Percentiles rank a stretch among this genome's conserved stretches.
phyloP scores from a whole-genome alignment of 805 yeast species.

The Brettanomyces naardenensis region DNA sequence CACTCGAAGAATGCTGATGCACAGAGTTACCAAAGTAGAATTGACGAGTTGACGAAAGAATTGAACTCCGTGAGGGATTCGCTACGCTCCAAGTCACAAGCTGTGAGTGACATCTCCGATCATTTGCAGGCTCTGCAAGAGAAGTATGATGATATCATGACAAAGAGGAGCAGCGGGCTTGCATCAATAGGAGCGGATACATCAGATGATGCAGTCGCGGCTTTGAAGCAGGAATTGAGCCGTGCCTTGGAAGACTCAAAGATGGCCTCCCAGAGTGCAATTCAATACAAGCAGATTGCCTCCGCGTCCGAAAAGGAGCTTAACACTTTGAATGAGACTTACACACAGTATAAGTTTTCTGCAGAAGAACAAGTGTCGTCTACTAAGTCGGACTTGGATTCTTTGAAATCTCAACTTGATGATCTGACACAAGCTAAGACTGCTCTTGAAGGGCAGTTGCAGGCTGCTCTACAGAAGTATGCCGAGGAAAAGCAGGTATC shows the following conservation, averaged over 20 bases:
- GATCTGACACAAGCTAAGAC: conserved; percentile 9
- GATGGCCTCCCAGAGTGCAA: conserved; percentile 47
- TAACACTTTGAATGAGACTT: conserved; percentile 42
- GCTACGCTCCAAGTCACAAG: conserved; percentile 32
- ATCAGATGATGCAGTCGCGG: conserved; percentile 15
- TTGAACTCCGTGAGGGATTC: conserved; percentile 33
- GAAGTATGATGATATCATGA: conserved; percentile 21
- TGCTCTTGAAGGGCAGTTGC: conserved; percentile 10
- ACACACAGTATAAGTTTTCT: conserved; percentile 35
- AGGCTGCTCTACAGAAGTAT: conserved; percentile 8
- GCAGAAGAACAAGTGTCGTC: conserved; percentile 15
- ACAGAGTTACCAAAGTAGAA: conserved; percentile 49
- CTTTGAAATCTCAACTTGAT: conserved; percentile 8
- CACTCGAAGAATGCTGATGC: conserved; percentile 49
- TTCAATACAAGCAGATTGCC: conserved; percentile 58
- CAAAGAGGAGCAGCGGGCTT: conserved; percentile 22
- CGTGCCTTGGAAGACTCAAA: conserved; percentile 45
- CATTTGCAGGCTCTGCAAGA: conserved; percentile 29
- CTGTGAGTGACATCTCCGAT: conserved; percentile 31
- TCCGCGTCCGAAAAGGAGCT: conserved; percentile 61
- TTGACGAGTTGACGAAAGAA: conserved; percentile 45
- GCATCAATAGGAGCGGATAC: conserved; percentile 14
- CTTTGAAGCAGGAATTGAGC: conserved; percentile 25
- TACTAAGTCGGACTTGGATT: conserved; percentile 8
- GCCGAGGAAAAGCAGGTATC: conserved; percentile 6